Percentiles rank a stretch among this genome's conserved stretches.
Evolutionary conservation across 177 flowering plant species (phyloP).

Genomic region (Vitis hybrid): DNA sequence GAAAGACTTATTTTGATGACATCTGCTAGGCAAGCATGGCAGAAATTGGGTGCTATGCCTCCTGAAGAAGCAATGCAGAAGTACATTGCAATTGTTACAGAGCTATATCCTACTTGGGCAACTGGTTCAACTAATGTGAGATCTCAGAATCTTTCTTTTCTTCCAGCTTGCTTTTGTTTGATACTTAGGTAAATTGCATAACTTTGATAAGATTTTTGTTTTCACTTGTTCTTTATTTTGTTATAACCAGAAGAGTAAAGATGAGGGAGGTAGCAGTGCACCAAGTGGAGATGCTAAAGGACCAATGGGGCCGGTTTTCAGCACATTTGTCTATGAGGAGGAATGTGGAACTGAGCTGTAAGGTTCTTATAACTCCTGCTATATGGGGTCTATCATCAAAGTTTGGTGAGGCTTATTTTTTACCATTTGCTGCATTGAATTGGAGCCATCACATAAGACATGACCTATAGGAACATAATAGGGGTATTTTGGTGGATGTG

Average conservation of each 20-base stretch:
- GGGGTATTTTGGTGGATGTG: not conserved
- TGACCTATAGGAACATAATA: no score
- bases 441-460: no score
- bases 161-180: not conserved
- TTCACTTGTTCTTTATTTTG: not conserved
- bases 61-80: conserved; percentile 99
- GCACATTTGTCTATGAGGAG: conserved; percentile 79
- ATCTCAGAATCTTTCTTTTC: conserved; percentile 10
- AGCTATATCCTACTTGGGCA: conserved; percentile 88
- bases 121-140: conserved; percentile 64
- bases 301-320: conserved; percentile 97
- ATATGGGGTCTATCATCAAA: not conserved
- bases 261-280: conserved; percentile 30
- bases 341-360: conserved; percentile 79
- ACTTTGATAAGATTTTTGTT: not conserved
- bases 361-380: conserved; percentile 27
- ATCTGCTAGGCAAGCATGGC: conserved; percentile 93
- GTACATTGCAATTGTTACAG: conserved; percentile 76
- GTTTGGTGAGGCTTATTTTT: no score
- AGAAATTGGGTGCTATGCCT: conserved; percentile 94
- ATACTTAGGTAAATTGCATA: not conserved
- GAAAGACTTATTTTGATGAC: conserved; percentile 12
- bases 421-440: no score
- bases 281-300: conserved; percentile 39
- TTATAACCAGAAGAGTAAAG: conserved; percentile 46